Conservation (phyloP, 1,284 basidiomycete genomes). For the Neonothopanus nambi region DNA sequence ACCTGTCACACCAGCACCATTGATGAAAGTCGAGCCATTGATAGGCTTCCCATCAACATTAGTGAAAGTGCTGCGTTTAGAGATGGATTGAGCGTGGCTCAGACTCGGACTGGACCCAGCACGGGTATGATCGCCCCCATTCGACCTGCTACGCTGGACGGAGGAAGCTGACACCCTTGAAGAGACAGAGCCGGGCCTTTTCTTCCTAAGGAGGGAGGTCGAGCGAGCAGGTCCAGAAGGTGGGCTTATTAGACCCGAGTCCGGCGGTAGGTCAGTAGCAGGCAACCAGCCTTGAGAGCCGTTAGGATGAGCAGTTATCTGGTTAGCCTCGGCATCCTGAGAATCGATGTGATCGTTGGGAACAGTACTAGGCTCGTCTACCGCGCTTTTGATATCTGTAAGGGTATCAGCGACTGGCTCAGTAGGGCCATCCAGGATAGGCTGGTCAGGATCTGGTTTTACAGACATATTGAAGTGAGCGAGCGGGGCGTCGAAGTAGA, state of each 20-base stretch:
- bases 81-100: conserved; percentile 16
- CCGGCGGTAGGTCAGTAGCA: conserved; percentile 14
- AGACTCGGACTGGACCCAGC: conserved; percentile 12
- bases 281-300: conserved; percentile 34
- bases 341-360: background rate
- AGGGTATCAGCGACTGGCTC: conserved; percentile 1
- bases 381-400: background rate
- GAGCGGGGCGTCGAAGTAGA: conserved; percentile 43
- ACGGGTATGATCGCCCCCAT: conserved; percentile 4
- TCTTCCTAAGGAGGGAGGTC: conserved; percentile 12
- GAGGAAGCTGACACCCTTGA: conserved; percentile 2
- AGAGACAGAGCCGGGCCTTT: conserved; percentile 7
- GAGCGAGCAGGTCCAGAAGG: conserved; percentile 5
- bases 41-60: conserved; percentile 33
- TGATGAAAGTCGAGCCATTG: conserved; percentile 45
- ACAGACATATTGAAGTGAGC: conserved; percentile 26
- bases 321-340: background rate
- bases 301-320: conserved; percentile 24
- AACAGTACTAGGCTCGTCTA: background rate
- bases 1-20: conserved; percentile 48
- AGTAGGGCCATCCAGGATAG: background rate
- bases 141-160: conserved; percentile 12
- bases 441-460: conserved; percentile 12
- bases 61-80: conserved; percentile 29
- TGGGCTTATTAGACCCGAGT: background rate